Evolutionary conservation across 805 yeast genomes (phyloP).

Genomic region (Blastobotrys terrestris): DNA sequence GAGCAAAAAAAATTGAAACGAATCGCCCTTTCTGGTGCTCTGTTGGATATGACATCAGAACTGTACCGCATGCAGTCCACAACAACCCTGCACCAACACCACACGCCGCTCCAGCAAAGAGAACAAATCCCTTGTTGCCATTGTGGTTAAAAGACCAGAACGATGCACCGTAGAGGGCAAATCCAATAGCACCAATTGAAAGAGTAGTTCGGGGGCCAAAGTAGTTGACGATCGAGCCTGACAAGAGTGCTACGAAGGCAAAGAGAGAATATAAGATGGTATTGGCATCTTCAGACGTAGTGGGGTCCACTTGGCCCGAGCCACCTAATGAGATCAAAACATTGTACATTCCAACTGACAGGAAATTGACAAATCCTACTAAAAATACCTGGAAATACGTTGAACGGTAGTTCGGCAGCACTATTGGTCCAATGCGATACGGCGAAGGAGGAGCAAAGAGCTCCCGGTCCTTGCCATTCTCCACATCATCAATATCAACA

Average conservation of each 20-base stretch:
- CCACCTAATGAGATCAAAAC: slow-evolving; percentile 46
- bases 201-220: slow-evolving; percentile 41
- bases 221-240: slow-evolving; percentile 48
- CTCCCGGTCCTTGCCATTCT: not conserved
- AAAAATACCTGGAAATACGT: slow-evolving; percentile 12
- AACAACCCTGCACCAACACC: slow-evolving; percentile 48
- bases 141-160: slow-evolving; percentile 39
- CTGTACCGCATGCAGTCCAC: slow-evolving; percentile 53
- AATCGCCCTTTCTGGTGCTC: slow-evolving; percentile 47
- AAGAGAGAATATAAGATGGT: slow-evolving; percentile 49
- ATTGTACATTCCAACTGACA: slow-evolving; percentile 38
- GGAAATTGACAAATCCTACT: slow-evolving; percentile 15
- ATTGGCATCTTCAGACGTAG: slow-evolving; percentile 42
- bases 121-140: slow-evolving; percentile 43
- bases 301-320: slow-evolving; percentile 29
- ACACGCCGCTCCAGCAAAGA: slow-evolving; percentile 48
- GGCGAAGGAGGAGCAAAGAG: slow-evolving; percentile 4
- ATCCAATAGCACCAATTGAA: slow-evolving; percentile 41
- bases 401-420: slow-evolving; percentile 7
- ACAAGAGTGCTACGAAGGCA: slow-evolving; percentile 49
- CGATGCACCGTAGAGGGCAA: slow-evolving; percentile 40
- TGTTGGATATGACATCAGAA: slow-evolving; percentile 48
- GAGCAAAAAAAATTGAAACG: slow-evolving; percentile 49
- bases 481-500: not conserved
- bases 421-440: slow-evolving; percentile 8